These are phyloP conservation scores for Candida saitoana DNA, from an alignment of 805 yeast species.

Conservation along the genomic window DNA sequence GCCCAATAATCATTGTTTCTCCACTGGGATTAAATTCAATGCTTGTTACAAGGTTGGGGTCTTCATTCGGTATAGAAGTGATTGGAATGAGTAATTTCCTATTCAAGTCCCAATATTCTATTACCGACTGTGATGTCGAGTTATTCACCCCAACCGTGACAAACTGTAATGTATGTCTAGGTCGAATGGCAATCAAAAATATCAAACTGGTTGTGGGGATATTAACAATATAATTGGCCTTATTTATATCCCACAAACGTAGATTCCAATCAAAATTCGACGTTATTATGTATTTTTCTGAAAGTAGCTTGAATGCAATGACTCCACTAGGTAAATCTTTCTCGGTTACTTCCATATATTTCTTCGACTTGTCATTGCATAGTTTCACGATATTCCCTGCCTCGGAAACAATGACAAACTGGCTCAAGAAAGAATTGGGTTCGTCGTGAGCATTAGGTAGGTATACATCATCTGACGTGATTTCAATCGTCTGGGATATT, in stretches of 20 bases:
- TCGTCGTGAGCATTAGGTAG: background rate
- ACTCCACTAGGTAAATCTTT: background rate
- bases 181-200: conserved; percentile 16
- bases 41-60: conserved; percentile 3
- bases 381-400: conserved; percentile 17
- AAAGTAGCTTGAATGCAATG: background rate
- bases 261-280: conserved; percentile 23
- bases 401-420: conserved; percentile 17
- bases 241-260: conserved; percentile 16
- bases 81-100: conserved; percentile 16
- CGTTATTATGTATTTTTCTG: conserved; percentile 11
- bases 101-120: conserved; percentile 31
- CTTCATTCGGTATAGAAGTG: conserved; percentile 9
- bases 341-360: conserved; percentile 3
- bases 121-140: conserved; percentile 9
- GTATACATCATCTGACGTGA: background rate
- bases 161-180: conserved; percentile 19
- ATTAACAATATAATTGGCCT: conserved; percentile 2
- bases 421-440: conserved; percentile 16
- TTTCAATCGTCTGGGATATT: background rate
- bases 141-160: conserved; percentile 20
- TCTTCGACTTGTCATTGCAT: conserved; percentile 13
- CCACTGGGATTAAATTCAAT: conserved; percentile 18
- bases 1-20: conserved; percentile 17
- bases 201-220: conserved; percentile 20